Evolutionary conservation across 2,329 filamentous ascomycete species (phyloP).

Genomic region (Fusarium tjaetaba): DNA sequence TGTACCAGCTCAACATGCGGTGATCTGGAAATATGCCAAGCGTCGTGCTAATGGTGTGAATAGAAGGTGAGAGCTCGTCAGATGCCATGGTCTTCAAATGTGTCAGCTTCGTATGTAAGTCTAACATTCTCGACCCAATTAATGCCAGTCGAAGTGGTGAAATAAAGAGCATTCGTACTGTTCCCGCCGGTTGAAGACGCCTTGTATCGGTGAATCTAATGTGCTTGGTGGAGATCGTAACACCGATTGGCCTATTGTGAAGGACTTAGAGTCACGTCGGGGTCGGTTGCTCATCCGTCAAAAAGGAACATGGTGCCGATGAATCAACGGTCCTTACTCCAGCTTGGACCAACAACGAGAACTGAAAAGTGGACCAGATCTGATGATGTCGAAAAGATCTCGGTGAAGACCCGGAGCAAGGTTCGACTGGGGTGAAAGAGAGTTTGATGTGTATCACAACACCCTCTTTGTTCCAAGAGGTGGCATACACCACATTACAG

Average conservation of each 20-base stretch:
- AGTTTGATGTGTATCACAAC: slow-evolving; percentile 14
- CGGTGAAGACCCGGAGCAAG: slow-evolving; percentile 36
- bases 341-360: slow-evolving; percentile 22
- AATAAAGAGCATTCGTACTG: not conserved
- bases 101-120: not conserved
- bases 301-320: slow-evolving; percentile 7
- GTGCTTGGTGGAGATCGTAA: slow-evolving; percentile 3
- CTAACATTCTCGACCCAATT: not conserved
- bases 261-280: slow-evolving; percentile 1
- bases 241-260: slow-evolving; percentile 7
- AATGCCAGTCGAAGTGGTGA: slow-evolving; percentile 1
- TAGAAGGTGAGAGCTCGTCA: not conserved
- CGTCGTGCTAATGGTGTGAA: not conserved
- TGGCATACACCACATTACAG: not conserved
- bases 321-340: slow-evolving; percentile 9
- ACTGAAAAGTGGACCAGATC: slow-evolving; percentile 25
- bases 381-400: slow-evolving; percentile 38
- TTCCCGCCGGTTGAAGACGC: slow-evolving; percentile 26
- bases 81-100: not conserved
- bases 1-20: not conserved
- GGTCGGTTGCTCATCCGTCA: slow-evolving; percentile 15
- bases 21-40: not conserved
- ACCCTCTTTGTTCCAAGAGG: slow-evolving; percentile 6
- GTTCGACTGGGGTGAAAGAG: not conserved
- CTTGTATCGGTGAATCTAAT: slow-evolving; percentile 32